phyloP scores from a whole-genome alignment of 352 stramenopile species.

The Phytophthora capsici region DNA sequence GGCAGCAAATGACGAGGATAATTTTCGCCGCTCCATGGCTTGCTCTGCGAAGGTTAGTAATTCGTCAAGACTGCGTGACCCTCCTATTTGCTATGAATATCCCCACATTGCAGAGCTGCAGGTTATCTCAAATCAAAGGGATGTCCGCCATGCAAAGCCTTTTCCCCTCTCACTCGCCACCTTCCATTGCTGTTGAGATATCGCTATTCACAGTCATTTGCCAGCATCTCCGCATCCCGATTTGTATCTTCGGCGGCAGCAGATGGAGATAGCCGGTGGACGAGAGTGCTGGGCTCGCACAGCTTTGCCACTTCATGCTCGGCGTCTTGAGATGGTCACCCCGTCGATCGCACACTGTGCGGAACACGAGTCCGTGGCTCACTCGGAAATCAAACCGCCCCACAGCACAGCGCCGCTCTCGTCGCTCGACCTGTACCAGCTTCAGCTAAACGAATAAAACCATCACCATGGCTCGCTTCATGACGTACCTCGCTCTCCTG shows the following conservation, averaged over 20 bases:
- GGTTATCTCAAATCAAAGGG: conserved; percentile 11
- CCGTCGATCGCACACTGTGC: conserved; percentile 8
- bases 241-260: conserved; percentile 29
- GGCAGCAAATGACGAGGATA: conserved; percentile 27
- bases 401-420: conserved; percentile 24
- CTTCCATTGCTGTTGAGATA: conserved; percentile 19
- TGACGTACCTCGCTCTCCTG: conserved; percentile 32
- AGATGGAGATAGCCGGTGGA: conserved; percentile 31
- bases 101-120: neutral
- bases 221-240: conserved; percentile 23
- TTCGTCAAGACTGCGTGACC: conserved; percentile 11
- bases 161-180: neutral
- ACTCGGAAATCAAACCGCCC: conserved; percentile 34
- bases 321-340: conserved; percentile 33
- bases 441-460: conserved; percentile 11
- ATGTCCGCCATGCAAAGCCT: neutral
- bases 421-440: conserved; percentile 29
- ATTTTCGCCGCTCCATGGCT: conserved; percentile 27
- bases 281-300: conserved; percentile 18
- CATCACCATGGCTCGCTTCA: conserved; percentile 32
- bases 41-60: conserved; percentile 9
- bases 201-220: conserved; percentile 5
- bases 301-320: conserved; percentile 19
- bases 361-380: conserved; percentile 13
- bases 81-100: conserved; percentile 11